Base-by-base conservation (phyloP, 352 stramenopile species). In the Phytophthora colocasiae region DNA sequence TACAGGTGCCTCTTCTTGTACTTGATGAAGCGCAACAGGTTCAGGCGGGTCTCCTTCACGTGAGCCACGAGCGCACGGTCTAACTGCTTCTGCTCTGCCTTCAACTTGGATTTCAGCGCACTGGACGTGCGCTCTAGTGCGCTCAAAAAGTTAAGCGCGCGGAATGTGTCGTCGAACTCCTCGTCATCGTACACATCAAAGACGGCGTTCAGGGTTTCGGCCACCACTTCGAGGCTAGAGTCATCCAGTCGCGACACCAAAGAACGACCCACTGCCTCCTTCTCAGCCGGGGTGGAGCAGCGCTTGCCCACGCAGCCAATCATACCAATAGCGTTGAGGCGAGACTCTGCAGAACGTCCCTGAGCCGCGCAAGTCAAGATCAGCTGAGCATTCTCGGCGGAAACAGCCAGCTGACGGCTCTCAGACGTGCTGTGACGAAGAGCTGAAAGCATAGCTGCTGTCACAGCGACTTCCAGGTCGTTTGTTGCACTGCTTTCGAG, bases 1-100 rank as follows among this genome's bases (percentile, higher is more conserved):
- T 77, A 91, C 76, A 92, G 50, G 58, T 93, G 83, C 68, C 86
- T 90, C 78, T 95, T 95, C 81, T 96, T 96, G 83, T 96, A 96
- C 83, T 96, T 96, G 73, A 96, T 90, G 63, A 96, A 96, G 41
- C 89, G 87, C 52, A 85, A 66, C 63, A 96, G 80, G 76, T 96
- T 96, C 47, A 95, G 63, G 6, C 87, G 85, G 27, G 87, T 94
- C 70, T 96, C 89, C 71, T 95, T 95, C 36, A 95, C 69, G 69
- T 96, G 89, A 0, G 85, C 85, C 24, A 92, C 77, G 8, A 96
- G 67, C 26, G 80, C 85, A 43, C 89, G 87, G 56, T 96, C 89
- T 59, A 95, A 79, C 15, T 81, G 52, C 69, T 91, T 91, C 46
- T 87, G 75, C 56, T 96, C 89, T 15, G 75, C 85, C 51, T 87